Evolutionary conservation across 257 asterid species (phyloP), one percentile per base, ranked within the genome.

Genomic region (Forsythia suspensa): DNA sequence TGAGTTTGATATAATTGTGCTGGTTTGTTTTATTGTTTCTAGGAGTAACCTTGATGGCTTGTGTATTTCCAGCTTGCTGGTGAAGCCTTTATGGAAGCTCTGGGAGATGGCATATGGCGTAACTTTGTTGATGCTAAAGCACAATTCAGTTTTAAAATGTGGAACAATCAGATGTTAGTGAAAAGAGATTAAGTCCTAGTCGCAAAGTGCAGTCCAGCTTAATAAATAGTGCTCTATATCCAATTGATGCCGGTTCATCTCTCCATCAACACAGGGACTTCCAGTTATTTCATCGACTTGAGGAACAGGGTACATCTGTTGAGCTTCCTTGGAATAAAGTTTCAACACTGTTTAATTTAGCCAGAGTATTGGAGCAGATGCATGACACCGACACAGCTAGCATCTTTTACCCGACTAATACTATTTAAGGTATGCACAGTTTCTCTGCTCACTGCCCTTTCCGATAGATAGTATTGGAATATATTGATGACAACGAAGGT

Each of bases 31-130:
- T 77, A 44, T 75, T 36, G 46, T 70, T 77, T 70, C 43, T 74
- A 63, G 34, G 68, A 44, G 70, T 66, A 79, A 71, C 24, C 78
- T 68, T 40, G 69, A 66, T 84, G 52, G 74, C 73, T 83, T 83
- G 52, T 79, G 75, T 73, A 70, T 75, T 65, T 78, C 80, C 89
- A 96, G 99, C 93, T 90, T 82, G 97, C 98, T 61, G 77, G 83
- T 69, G 94, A 90, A 87, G 81, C 92, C 42, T 96, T 94, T 82
- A 89, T 75, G 88, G 99, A 96, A 81, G 97, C 97, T 86, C 85
- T 96, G 77, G 97, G 99, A 77, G 97, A 94, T 72, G 99, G 98
- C 79, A 82, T 94, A 90, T 96, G 99, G 99, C 82, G 88, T 82
- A 80, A 80, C 77, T 85, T 92, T 84, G 88, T 87, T 73, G 89